These are phyloP conservation scores for Tilletia caries DNA, from an alignment of 1,284 basidiomycete species.

Conservation along the genomic window DNA sequence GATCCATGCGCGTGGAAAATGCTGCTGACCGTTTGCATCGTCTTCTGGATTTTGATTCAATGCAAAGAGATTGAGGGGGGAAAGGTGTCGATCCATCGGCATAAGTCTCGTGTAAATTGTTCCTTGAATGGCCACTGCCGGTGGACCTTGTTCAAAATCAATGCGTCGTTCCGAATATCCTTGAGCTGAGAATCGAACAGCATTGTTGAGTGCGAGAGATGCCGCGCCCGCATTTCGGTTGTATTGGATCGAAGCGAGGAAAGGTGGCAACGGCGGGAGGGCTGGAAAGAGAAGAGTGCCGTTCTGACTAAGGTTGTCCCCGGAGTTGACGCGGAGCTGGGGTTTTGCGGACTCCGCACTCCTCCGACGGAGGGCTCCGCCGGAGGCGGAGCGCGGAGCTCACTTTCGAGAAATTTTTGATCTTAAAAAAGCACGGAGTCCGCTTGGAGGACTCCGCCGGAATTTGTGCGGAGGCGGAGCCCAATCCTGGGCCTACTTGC, in stretches of 20 bases:
- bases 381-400: no score
- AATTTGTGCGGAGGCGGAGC: no score
- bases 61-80: neutral
- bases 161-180: neutral
- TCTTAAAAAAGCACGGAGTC: no score
- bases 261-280: neutral
- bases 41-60: neutral
- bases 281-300: neutral
- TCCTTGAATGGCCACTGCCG: neutral
- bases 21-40: neutral
- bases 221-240: neutral
- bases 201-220: neutral
- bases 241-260: neutral
- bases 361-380: no score
- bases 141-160: neutral
- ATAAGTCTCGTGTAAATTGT: neutral
- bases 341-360: no score
- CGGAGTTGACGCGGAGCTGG: no score
- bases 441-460: no score
- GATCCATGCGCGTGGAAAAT: neutral
- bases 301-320: no score
- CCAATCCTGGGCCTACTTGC: no score
- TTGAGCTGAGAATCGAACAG: neutral
- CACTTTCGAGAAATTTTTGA: no score
- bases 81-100: neutral